Conservation (phyloP, 305 asterid genomes). For the Rubia tinctorum region DNA sequence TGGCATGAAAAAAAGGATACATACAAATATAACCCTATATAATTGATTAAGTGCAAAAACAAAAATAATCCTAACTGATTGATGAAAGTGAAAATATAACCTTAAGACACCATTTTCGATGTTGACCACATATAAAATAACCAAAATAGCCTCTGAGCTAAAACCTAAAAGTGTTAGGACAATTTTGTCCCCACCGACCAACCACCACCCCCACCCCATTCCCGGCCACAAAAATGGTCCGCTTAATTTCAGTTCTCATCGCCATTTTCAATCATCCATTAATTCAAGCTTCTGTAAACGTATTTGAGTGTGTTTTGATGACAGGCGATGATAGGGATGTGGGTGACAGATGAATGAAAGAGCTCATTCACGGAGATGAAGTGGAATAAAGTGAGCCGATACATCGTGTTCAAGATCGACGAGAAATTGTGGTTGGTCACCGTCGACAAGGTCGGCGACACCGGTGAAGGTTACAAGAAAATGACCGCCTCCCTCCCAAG, state of each 20-base stretch:
- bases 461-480: constrained; percentile 74
- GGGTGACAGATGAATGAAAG: constrained; percentile 89
- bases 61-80: too few species aligned
- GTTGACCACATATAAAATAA: too few species aligned
- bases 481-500: constrained; percentile 76
- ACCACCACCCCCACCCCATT: too few species aligned
- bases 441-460: constrained; percentile 73
- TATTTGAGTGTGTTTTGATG: background rate
- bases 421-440: constrained; percentile 55
- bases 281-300: background rate
- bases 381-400: constrained; percentile 83
- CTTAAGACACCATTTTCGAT: too few species aligned
- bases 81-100: too few species aligned
- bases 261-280: background rate
- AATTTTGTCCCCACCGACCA: too few species aligned
- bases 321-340: constrained; percentile 78
- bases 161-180: too few species aligned
- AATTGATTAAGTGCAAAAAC: too few species aligned
- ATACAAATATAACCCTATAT: too few species aligned
- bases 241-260: background rate
- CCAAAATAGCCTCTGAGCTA: too few species aligned
- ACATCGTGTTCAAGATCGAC: constrained; percentile 84
- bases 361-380: constrained; percentile 93
- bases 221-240: constrained; percentile 55
- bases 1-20: too few species aligned